Percentiles rank a stretch among this genome's conserved stretches.
These are phyloP conservation scores for Coniella vitis DNA, from an alignment of 2,329 filamentous ascomycete species.

Conservation along the genomic window DNA sequence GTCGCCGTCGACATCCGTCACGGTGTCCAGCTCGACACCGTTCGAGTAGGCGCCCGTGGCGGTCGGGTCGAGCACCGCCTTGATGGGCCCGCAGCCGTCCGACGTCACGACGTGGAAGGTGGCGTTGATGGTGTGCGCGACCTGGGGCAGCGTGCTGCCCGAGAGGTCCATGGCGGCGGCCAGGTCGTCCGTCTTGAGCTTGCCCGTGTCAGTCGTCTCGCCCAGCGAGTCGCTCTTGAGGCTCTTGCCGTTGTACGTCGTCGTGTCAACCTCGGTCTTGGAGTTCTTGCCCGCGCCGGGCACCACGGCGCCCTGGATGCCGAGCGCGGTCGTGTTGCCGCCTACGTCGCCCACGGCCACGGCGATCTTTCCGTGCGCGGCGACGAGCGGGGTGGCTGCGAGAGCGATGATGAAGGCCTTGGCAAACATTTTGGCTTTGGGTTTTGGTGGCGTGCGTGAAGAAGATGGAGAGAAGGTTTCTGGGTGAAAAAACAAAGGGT, in stretches of 20 bases:
- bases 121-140: slow-evolving; percentile 16
- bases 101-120: slow-evolving; percentile 19
- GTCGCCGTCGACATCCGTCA: slow-evolving; percentile 15
- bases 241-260: slow-evolving; percentile 11
- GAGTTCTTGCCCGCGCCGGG: slow-evolving; percentile 33
- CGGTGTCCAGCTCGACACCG: slow-evolving; percentile 15
- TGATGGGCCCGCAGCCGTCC: slow-evolving; percentile 18
- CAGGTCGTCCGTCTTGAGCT: slow-evolving; percentile 13
- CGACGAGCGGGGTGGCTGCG: slow-evolving; percentile 22
- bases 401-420: slow-evolving; percentile 23
- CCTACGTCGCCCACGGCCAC: slow-evolving; percentile 28
- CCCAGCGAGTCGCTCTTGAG: slow-evolving; percentile 18
- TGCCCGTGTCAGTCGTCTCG: slow-evolving; percentile 18
- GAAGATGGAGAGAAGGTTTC: too few species aligned
- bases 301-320: slow-evolving; percentile 33
- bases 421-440: slow-evolving; percentile 21
- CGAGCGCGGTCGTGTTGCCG: slow-evolving; percentile 36
- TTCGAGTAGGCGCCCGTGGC: slow-evolving; percentile 18
- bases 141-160: slow-evolving; percentile 19
- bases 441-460: too few species aligned
- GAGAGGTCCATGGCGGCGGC: slow-evolving; percentile 16
- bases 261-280: slow-evolving; percentile 16
- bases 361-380: slow-evolving; percentile 27
- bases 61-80: slow-evolving; percentile 18
- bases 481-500: too few species aligned